Conservation (phyloP, 2,329 filamentous ascomycete species). For the Stemphylium vesicarium region DNA sequence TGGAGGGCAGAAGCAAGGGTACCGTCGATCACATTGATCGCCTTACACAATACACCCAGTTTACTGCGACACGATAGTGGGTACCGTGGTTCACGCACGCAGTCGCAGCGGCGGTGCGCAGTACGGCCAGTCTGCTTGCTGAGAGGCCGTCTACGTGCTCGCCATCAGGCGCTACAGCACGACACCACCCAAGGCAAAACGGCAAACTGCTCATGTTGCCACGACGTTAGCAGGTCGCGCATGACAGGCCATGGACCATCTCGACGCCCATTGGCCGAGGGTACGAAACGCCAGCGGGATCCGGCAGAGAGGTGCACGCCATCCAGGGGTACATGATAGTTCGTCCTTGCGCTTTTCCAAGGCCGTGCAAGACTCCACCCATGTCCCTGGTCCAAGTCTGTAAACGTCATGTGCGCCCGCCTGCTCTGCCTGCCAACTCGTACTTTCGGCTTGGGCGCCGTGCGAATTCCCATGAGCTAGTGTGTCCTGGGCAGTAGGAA, state of each 20-base stretch:
- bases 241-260: constrained; percentile 7
- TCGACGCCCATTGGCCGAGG: constrained; percentile 22
- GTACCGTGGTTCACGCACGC: constrained; percentile 1
- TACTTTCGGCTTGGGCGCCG: constrained; percentile 25
- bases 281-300: constrained; percentile 28
- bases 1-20: constrained; percentile 36
- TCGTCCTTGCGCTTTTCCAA: constrained; percentile 30
- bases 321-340: constrained; percentile 27
- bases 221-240: constrained; percentile 31
- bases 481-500: constrained; percentile 20
- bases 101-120: neutral
- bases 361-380: constrained; percentile 36
- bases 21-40: constrained; percentile 37
- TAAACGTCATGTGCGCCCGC: constrained; percentile 45
- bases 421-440: constrained; percentile 13
- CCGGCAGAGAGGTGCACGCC: constrained; percentile 27
- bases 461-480: constrained; percentile 33
- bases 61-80: constrained; percentile 30
- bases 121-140: neutral
- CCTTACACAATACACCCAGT: constrained; percentile 24
- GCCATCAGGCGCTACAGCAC: constrained; percentile 18
- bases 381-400: constrained; percentile 26
- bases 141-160: constrained; percentile 10
- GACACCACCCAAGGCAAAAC: constrained; percentile 13
- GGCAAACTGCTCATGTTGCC: constrained; percentile 26